Conservation (phyloP, 306 rosid species). For the Styphnolobium japonicum region DNA sequence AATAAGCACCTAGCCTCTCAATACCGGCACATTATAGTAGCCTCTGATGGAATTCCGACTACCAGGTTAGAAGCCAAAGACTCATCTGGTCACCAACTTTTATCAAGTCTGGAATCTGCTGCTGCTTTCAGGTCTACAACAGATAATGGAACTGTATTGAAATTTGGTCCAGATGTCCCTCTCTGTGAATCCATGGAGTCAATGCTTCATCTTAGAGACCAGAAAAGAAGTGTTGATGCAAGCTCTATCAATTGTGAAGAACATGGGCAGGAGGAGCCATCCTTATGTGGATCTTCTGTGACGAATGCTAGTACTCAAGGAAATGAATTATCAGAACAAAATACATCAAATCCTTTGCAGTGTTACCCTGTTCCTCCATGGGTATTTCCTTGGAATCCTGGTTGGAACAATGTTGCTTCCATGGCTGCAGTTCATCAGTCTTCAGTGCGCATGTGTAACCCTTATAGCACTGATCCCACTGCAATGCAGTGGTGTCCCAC, state of each 20-base stretch:
- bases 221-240: constrained; percentile 24
- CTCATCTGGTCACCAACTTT: constrained; percentile 26
- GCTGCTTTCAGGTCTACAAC: constrained; percentile 25
- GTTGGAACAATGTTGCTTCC: constrained; percentile 35
- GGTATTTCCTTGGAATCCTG: constrained; percentile 49
- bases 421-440: constrained; percentile 22
- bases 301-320: constrained; percentile 24
- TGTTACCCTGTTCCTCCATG: constrained; percentile 47
- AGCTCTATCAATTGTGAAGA: constrained; percentile 22
- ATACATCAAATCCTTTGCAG: constrained; percentile 26
- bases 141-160: constrained; percentile 37
- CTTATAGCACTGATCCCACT: constrained; percentile 12
- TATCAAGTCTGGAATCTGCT: constrained; percentile 34
- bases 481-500: constrained; percentile 44
- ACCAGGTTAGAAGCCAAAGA: constrained; percentile 36
- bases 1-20: constrained; percentile 63
- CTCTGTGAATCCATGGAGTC: constrained; percentile 48
- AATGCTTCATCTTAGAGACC: constrained; percentile 38
- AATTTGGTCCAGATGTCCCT: constrained; percentile 55
- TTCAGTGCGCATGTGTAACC: constrained; percentile 11
- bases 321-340: constrained; percentile 34
- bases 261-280: constrained; percentile 44
- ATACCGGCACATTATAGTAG: constrained; percentile 43
- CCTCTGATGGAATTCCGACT: constrained; percentile 41
- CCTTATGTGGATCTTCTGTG: constrained; percentile 46